Percentiles rank a stretch among this genome's conserved stretches.
These are phyloP conservation scores for Suillus clintonianus DNA, from an alignment of 768 basidiomycete genomes.

Conservation along the genomic window DNA sequence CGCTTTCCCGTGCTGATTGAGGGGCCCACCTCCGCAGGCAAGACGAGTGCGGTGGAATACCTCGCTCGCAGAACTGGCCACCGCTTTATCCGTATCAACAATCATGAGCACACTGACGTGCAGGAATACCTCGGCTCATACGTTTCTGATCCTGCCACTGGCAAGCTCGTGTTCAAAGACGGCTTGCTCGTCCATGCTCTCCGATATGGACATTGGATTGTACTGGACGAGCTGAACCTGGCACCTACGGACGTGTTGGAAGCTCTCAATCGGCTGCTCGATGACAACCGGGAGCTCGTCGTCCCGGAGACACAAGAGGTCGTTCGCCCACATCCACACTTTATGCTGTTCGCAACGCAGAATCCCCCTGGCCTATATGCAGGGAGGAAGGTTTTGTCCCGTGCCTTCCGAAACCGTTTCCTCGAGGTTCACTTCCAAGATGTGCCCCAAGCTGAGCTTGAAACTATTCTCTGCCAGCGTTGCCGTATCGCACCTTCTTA, in stretches of 20 bases:
- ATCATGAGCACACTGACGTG: slow-evolving; percentile 99
- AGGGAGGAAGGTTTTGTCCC: slow-evolving; percentile 90
- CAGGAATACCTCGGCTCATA: slow-evolving; percentile 99
- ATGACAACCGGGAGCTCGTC: slow-evolving; percentile 95
- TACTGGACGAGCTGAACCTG: slow-evolving; percentile 95
- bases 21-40: slow-evolving; percentile 96
- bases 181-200: slow-evolving; percentile 92
- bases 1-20: slow-evolving; percentile 95
- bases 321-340: slow-evolving; percentile 89
- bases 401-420: slow-evolving; percentile 96
- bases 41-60: slow-evolving; percentile 96
- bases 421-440: slow-evolving; percentile 97
- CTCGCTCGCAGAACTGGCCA: slow-evolving; percentile 92
- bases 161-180: slow-evolving; percentile 94
- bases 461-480: slow-evolving; percentile 90
- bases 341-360: slow-evolving; percentile 98
- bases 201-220: slow-evolving; percentile 94
- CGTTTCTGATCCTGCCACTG: slow-evolving; percentile 87
- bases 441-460: slow-evolving; percentile 90
- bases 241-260: slow-evolving; percentile 98
- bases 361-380: slow-evolving; percentile 96
- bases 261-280: slow-evolving; percentile 92
- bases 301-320: slow-evolving; percentile 97
- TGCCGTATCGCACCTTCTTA: slow-evolving; percentile 94
- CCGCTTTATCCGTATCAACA: slow-evolving; percentile 96